Evolutionary conservation across 768 basidiomycete genomes (phyloP).

Genomic region (Naematelia aurantialba): DNA sequence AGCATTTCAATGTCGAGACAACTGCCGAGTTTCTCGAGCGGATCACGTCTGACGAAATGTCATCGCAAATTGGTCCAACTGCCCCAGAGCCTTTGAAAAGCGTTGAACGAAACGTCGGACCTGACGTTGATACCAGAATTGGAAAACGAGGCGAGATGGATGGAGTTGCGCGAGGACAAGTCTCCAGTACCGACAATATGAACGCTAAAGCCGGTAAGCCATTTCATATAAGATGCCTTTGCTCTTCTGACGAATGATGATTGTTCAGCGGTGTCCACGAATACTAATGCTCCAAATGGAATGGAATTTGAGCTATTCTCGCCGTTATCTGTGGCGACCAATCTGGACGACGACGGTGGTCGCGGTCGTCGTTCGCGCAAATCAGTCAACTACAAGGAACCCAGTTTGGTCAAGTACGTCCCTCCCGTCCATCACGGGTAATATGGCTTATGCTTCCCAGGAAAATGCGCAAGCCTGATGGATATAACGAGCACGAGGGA

Average conservation of each 20-base stretch:
- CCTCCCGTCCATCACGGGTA: not conserved
- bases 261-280: not conserved
- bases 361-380: conserved; percentile 16
- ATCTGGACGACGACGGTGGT: conserved; percentile 14
- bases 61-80: too few relatives aligned
- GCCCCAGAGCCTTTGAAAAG: too few relatives aligned
- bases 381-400: conserved; percentile 34
- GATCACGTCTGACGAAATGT: not conserved
- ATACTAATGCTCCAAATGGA: not conserved
- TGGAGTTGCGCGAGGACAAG: not conserved
- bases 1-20: not conserved
- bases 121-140: not conserved
- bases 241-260: not conserved
- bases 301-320: not conserved
- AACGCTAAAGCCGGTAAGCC: too few relatives aligned
- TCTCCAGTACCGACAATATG: too few relatives aligned
- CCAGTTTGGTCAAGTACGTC: conserved; percentile 23
- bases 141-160: not conserved
- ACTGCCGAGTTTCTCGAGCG: not conserved
- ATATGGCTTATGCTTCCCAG: conserved; percentile 7
- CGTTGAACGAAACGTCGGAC: not conserved
- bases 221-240: too few relatives aligned
- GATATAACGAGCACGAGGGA: not conserved
- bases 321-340: not conserved
- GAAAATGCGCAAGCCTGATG: conserved; percentile 28